These are phyloP conservation scores for Penicillium taxi DNA, from an alignment of 495 filamentous ascomycete species.

Conservation along the genomic window DNA sequence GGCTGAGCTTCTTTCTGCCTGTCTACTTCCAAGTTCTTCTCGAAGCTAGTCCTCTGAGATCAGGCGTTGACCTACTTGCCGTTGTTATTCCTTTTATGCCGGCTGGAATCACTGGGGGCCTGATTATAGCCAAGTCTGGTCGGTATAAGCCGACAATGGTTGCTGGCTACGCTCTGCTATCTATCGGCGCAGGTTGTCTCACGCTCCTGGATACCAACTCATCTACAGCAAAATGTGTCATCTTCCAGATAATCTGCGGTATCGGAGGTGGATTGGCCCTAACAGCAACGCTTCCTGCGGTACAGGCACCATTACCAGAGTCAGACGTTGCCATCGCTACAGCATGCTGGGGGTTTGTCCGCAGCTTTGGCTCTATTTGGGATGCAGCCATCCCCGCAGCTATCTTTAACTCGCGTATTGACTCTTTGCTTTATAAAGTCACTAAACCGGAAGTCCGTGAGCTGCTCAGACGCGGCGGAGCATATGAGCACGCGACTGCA, in stretches of 20 bases:
- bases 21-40: constrained; percentile 40
- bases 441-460: constrained; percentile 2
- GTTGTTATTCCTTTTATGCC: constrained; percentile 22
- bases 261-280: constrained; percentile 26
- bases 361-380: constrained; percentile 44
- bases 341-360: constrained; percentile 38
- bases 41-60: constrained; percentile 14
- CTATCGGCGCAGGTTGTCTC: constrained; percentile 35
- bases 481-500: constrained; percentile 2
- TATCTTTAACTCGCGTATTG: constrained; percentile 36
- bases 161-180: constrained; percentile 28
- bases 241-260: constrained; percentile 26
- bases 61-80: constrained; percentile 34
- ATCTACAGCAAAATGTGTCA: constrained; percentile 15
- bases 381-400: constrained; percentile 43
- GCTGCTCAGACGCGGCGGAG: constrained; percentile 4
- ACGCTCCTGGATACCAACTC: constrained; percentile 21
- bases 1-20: constrained; percentile 33
- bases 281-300: constrained; percentile 27
- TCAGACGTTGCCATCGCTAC: constrained; percentile 36
- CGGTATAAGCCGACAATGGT: constrained; percentile 40
- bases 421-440: constrained; percentile 2
- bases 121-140: constrained; percentile 31
- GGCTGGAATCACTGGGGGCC: constrained; percentile 23
- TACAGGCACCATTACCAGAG: constrained; percentile 32